Evolutionary conservation across 352 stramenopile species (phyloP).

Genomic region (Pythium oligandrum): DNA sequence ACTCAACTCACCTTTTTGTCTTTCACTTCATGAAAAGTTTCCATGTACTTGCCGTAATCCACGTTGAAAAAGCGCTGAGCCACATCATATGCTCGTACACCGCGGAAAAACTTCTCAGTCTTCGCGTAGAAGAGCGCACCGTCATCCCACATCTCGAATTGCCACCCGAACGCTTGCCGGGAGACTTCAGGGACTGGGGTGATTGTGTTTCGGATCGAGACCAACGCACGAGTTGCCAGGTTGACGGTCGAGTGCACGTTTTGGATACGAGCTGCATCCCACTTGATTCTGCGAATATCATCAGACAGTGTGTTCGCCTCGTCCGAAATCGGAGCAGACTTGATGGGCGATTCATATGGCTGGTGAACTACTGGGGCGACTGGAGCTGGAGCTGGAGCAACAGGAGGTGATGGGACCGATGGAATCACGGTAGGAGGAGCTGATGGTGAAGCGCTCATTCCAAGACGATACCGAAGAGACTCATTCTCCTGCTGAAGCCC

Average conservation of each 20-base stretch:
- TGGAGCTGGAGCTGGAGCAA: no score
- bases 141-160: slow-evolving; percentile 58
- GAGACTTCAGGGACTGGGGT: slow-evolving; percentile 25
- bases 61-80: slow-evolving; percentile 51
- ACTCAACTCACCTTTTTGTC: slow-evolving; percentile 33
- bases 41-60: slow-evolving; percentile 46
- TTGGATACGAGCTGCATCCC: slow-evolving; percentile 14
- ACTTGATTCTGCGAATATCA: slow-evolving; percentile 9
- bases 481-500: slow-evolving; percentile 40
- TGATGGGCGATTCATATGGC: no score
- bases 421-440: slow-evolving; percentile 2
- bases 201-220: slow-evolving; percentile 36
- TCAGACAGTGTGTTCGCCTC: background rate
- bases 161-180: slow-evolving; percentile 53
- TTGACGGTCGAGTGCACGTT: slow-evolving; percentile 26
- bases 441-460: background rate
- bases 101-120: slow-evolving; percentile 57
- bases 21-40: slow-evolving; percentile 56
- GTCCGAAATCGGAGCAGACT: background rate
- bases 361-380: no score
- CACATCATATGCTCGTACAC: slow-evolving; percentile 43
- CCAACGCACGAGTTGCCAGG: slow-evolving; percentile 29
- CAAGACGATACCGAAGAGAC: slow-evolving; percentile 8
- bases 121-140: slow-evolving; percentile 48
- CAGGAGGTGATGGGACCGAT: background rate